A percentile compares a stretch with the other conserved stretches of the same genome.
Conservation (phyloP, 1,284 basidiomycete genomes). For the Earliella scabrosa region DNA sequence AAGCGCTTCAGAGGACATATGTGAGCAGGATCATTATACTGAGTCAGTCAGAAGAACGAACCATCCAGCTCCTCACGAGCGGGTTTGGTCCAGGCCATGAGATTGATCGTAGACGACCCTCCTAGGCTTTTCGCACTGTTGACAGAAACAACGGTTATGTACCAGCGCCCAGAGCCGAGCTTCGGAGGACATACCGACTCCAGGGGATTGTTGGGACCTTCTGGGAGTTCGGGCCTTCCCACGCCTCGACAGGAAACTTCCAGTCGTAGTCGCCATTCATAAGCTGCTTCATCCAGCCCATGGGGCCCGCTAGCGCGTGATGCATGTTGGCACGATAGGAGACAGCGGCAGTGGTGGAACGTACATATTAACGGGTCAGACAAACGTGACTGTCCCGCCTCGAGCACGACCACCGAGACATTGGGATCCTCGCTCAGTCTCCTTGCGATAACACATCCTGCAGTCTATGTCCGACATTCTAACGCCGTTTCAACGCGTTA, state of each 20-base stretch:
- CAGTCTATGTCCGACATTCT: no score
- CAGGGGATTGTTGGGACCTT: neutral
- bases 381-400: constrained; percentile 22
- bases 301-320: neutral
- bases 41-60: constrained; percentile 16
- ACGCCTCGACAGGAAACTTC: no score
- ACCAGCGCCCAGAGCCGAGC: no score
- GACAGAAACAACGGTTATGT: neutral
- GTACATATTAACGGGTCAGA: constrained; percentile 20
- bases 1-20: constrained; percentile 18
- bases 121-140: constrained; percentile 30
- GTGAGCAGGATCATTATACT: neutral
- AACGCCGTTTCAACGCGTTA: no score
- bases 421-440: constrained; percentile 18
- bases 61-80: constrained; percentile 36
- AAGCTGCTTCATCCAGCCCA: constrained; percentile 16
- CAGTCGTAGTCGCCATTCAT: constrained; percentile 25
- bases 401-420: constrained; percentile 21
- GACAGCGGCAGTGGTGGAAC: neutral
- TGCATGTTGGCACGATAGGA: no score
- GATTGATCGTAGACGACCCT: constrained; percentile 27
- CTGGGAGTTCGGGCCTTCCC: no score
- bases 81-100: constrained; percentile 33
- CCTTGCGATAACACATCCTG: constrained; percentile 13
- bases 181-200: neutral